phyloP scores from a whole-genome alignment of 2,329 filamentous ascomycete species.

The Neospermospora avenae region DNA sequence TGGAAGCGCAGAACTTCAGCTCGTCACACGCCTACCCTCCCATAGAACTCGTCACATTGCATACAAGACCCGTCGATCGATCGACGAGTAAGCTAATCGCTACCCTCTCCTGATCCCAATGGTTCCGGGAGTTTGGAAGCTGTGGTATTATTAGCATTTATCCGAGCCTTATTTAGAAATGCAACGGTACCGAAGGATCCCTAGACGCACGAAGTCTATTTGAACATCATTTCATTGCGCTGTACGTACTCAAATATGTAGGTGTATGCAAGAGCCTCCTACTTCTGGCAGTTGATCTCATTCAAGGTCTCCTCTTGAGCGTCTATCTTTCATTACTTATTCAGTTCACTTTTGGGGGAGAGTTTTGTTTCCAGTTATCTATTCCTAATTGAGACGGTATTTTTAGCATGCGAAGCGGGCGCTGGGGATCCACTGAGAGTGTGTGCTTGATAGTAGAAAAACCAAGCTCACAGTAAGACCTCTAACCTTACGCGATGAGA shows the following conservation, averaged over 20 bases:
- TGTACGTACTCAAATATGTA: neutral
- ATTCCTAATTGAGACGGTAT: neutral
- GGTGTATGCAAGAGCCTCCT: neutral
- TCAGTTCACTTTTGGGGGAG: no score
- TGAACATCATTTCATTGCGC: slow-evolving; percentile 4
- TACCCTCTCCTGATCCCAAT: slow-evolving; percentile 4
- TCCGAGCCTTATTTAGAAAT: slow-evolving; percentile 14
- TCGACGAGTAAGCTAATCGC: slow-evolving; percentile 17
- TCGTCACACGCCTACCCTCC: neutral
- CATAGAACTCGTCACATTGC: slow-evolving; percentile 12
- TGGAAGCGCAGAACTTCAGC: slow-evolving; percentile 5
- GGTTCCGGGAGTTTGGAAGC: slow-evolving; percentile 1
- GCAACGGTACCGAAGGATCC: neutral
- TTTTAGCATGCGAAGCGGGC: slow-evolving; percentile 3
- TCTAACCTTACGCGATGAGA: neutral
- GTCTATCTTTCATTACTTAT: neutral
- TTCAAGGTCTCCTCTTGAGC: neutral
- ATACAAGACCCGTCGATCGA: slow-evolving; percentile 7
- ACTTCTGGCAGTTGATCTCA: neutral
- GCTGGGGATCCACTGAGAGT: neutral
- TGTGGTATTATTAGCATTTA: slow-evolving; percentile 16
- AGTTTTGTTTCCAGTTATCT: neutral
- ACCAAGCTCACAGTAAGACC: slow-evolving; percentile 1
- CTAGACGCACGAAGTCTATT: slow-evolving; percentile 9
- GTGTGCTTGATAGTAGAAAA: neutral